These are phyloP conservation scores for Cylindrotheca closterium DNA, from an alignment of 108 stramenopile genomes.

Conservation along the genomic window DNA sequence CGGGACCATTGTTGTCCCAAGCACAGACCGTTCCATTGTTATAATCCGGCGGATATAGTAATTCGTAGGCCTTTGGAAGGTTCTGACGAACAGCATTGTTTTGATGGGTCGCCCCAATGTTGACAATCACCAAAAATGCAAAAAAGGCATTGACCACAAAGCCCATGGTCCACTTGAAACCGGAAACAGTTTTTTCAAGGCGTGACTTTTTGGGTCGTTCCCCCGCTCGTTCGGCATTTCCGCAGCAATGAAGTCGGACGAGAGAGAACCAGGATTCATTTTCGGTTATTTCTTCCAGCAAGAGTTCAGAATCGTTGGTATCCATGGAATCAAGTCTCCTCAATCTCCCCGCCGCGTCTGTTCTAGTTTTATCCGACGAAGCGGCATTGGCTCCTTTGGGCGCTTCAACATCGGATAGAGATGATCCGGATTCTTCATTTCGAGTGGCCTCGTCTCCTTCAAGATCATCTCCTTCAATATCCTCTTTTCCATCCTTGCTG, in stretches of 20 bases:
- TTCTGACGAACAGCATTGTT: slow-evolving; percentile 10
- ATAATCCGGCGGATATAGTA: slow-evolving; percentile 32
- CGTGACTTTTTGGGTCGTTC: not conserved
- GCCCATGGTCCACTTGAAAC: not conserved
- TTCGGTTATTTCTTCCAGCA: not conserved
- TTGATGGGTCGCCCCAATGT: slow-evolving; percentile 46
- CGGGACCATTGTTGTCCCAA: slow-evolving; percentile 38
- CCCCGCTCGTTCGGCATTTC: not conserved
- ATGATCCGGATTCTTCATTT: not conserved
- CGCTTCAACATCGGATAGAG: not conserved
- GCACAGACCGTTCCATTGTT: slow-evolving; percentile 54
- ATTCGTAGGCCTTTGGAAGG: slow-evolving; percentile 21
- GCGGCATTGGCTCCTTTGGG: not conserved
- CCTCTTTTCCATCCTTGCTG: not conserved
- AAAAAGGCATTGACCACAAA: slow-evolving; percentile 1
- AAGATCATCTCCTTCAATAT: not conserved
- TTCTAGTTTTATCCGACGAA: not conserved
- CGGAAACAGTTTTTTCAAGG: not conserved
- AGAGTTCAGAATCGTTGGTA: not conserved
- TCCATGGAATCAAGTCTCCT: not conserved
- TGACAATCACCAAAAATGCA: slow-evolving; percentile 41
- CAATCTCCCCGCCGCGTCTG: not conserved
- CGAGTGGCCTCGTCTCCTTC: not conserved
- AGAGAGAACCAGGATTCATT: not conserved
- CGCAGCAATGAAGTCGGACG: not conserved